These are phyloP conservation scores for Sporothrix schenckii DNA, from an alignment of 2,329 filamentous ascomycete genomes.

Conservation along the genomic window DNA sequence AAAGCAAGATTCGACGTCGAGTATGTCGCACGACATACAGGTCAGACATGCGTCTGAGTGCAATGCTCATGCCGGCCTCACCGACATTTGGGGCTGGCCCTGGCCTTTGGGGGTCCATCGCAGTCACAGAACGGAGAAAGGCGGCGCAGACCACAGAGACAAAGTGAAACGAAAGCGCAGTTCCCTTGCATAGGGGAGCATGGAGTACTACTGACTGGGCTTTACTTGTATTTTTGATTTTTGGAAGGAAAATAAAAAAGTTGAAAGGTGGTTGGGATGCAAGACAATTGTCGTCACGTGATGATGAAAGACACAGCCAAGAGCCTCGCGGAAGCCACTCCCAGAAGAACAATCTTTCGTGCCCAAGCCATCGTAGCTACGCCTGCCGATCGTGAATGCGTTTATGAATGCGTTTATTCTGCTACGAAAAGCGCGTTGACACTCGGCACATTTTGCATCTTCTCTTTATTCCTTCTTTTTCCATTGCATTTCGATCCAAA, in stretches of 20 bases:
- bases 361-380: too few species aligned
- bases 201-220: not conserved
- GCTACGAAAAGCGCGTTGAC: too few species aligned
- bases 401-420: not conserved
- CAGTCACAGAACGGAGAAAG: not conserved
- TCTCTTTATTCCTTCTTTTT: conserved; percentile 2
- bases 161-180: not conserved
- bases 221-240: not conserved
- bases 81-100: conserved; percentile 24
- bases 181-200: not conserved
- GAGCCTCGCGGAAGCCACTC: not conserved
- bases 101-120: not conserved
- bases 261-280: conserved; percentile 7
- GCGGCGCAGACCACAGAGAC: not conserved
- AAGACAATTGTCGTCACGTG: not conserved
- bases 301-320: not conserved
- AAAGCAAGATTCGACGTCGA: not conserved
- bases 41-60: not conserved
- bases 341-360: too few species aligned
- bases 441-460: not conserved
- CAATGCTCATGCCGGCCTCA: conserved; percentile 26
- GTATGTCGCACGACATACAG: not conserved
- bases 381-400: conserved; percentile 18
- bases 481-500: conserved; percentile 22
- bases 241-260: not conserved